These are phyloP conservation scores for Irpex sp. DNA, from an alignment of 1,284 basidiomycete genomes.

Conservation along the genomic window DNA sequence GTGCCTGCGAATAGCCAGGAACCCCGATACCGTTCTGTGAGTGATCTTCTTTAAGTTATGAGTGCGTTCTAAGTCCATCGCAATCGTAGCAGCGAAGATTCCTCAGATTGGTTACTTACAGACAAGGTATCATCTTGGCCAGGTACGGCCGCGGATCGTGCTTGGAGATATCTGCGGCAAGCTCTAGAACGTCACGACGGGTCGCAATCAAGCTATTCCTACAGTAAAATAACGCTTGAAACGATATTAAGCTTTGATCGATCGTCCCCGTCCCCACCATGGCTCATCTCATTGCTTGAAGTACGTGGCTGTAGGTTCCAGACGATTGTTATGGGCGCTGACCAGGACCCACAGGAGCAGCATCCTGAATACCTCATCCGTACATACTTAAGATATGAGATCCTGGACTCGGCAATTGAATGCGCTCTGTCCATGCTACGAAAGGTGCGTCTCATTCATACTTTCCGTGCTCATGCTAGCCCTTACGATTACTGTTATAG, in stretches of 20 bases:
- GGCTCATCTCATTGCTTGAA: constrained; percentile 76
- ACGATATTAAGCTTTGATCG: constrained; percentile 68
- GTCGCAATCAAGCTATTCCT: constrained; percentile 68
- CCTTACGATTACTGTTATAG: constrained; percentile 31
- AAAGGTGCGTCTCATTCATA: constrained; percentile 47
- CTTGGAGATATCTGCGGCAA: constrained; percentile 85
- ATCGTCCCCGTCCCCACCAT: constrained; percentile 68
- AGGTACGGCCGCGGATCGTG: constrained; percentile 77
- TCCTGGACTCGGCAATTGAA: constrained; percentile 75
- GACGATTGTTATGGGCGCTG: constrained; percentile 4
- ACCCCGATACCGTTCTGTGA: constrained; percentile 53
- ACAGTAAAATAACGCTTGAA: constrained; percentile 76
- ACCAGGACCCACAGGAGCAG: constrained; percentile 43
- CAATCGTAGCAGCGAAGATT: constrained; percentile 53
- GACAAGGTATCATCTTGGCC: constrained; percentile 83
- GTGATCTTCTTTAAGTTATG: constrained; percentile 20
- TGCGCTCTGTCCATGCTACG: constrained; percentile 68
- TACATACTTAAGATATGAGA: constrained; percentile 71
- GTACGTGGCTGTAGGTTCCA: constrained; percentile 34
- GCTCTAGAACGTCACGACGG: constrained; percentile 78
- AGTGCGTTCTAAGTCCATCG: background rate
- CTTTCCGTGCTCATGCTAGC: constrained; percentile 1
- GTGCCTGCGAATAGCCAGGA: constrained; percentile 72
- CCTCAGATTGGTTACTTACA: constrained; percentile 77
- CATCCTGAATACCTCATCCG: constrained; percentile 81